These are phyloP conservation scores for Ceratobasidium sp. DNA, from an alignment of 1,284 basidiomycete species.

Conservation along the genomic window DNA sequence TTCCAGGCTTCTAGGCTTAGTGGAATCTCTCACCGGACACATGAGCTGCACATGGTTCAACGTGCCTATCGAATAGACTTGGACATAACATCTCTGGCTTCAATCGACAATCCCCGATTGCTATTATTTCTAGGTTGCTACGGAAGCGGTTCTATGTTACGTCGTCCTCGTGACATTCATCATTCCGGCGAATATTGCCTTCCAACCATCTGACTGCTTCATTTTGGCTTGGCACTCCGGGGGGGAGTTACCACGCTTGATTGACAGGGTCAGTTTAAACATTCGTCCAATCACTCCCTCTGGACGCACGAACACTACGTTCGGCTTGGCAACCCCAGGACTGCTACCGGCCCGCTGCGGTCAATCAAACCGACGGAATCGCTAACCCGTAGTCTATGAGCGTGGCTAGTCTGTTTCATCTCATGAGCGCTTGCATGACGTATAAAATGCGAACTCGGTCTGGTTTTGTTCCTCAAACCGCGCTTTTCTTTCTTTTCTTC, in stretches of 20 bases:
- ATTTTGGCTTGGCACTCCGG: conserved; percentile 24
- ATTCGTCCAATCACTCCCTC: not conserved
- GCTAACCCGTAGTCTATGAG: not conserved
- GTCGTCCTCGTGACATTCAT: not conserved
- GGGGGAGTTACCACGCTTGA: not conserved
- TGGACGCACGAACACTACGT: not conserved
- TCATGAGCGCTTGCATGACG: not conserved
- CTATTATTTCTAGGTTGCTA: not conserved
- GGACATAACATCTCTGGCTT: not conserved
- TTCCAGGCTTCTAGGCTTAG: not conserved
- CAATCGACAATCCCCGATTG: not conserved
- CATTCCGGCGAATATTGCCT: not conserved
- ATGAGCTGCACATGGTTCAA: not conserved
- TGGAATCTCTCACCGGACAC: not conserved
- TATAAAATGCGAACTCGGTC: conserved; percentile 25
- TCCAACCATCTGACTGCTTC: not conserved
- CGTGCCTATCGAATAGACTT: not conserved
- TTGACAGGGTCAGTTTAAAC: not conserved
- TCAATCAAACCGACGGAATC: not conserved
- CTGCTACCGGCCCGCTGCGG: conserved; percentile 30
- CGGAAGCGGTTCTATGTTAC: not conserved
- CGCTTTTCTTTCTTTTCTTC: conserved; percentile 22
- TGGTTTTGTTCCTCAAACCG: conserved; percentile 15
- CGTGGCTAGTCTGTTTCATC: conserved; percentile 11
- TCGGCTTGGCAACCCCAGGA: conserved; percentile 21